Base-by-base conservation (phyloP, 2,329 filamentous ascomycete species). In the Apiospora pterosperma region DNA sequence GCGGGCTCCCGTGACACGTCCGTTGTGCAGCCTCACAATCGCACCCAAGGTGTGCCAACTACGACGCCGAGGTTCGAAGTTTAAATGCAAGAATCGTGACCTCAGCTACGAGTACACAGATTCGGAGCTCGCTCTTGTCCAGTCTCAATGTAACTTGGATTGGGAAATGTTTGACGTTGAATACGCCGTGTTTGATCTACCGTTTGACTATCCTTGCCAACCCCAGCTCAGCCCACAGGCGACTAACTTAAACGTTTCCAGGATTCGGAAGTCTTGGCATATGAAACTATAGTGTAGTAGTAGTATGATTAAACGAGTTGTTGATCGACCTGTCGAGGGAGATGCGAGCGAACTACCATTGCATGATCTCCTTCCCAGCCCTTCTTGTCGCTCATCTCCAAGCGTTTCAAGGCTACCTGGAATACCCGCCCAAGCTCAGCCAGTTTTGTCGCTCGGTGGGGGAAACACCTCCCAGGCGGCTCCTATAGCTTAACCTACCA, bases 121-220 rank as follows among this genome's bases (percentile, higher is more conserved):
- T 19, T n/a, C 28, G n/a, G n/a, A 21, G 6, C n/a, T 21, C n/a
- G 19, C 41, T 19, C 38, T 5, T n/a, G 48, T 34, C 16, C 25
- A 55, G 48, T 55, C 28, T 11, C 48, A n/a, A 10, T 34, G 48
- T 55, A 55, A 55, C 48, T 28, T n/a, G 25, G 16, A 55, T 31
- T 34, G 48, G 28, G 48, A 34, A 55, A 55, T 55, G 48, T 55
- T 55, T 55, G 48, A 55, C 48, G 34, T 34, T 55, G 48, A 2
- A 55, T 19, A 55, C 48, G 48, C 48, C 25, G 48, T 55, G 48
- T 55, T 55, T 55, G 48, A 55, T 55, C 48, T 55, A 55, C 48
- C 48, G 48, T 55, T 55, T 55, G 48, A 55, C 48, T 55, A 55
- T 21, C 48, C 48, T 34, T n/a, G 48, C 12, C 28, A 6, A 10